Base-by-base conservation (phyloP, 257 asterid species). In the Fraxinus americana region DNA sequence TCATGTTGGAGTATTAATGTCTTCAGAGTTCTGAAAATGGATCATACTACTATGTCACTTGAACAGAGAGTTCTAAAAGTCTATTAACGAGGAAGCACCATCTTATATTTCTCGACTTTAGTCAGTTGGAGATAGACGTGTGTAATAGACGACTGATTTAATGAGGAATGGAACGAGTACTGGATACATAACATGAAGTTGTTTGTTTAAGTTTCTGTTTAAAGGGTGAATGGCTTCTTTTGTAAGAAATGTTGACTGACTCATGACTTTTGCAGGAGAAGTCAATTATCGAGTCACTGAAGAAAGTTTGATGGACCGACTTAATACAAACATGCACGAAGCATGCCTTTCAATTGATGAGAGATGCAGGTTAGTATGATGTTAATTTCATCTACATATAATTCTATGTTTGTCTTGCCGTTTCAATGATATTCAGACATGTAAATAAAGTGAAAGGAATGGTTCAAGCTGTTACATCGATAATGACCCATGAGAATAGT, bases 301-400 rank as follows among this genome's bases (percentile, higher is more conserved):
- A 77, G 97, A 91, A 87, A 90, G 97, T 79, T 73, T 94, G 85
- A 86, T 63, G 81, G 98, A 94, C 79, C 84, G 97, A 78, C 92
- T 92, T 19, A 88, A 84, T 77, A 92, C 96, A 32, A 83, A 91
- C 76, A 86, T 94, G 92, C 94, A 86, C 36, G 91, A 91, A 74
- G 97, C 94, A 23, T 89, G 97, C 80, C 92, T 86, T 80, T 83
- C 85, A 45, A 87, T 94, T 76, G 91, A 86, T 79, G 77, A 85
- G 70, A 82, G 69, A 65, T 94, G 98, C 92, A 88, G 94, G 98
- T 92, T 72, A 80, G 75, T 43, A 17, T 36, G 50, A 43, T 41
- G 16, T 10, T n/a, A 50, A 50, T 59, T 75, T 72, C 43, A 23
- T 38, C 54, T 7, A 17, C 1, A 16, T 14, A 52, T 17, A 4